A percentile compares a stretch with the other conserved stretches of the same genome.
Conservation (phyloP, 2,329 filamentous ascomycete genomes). For the Aspergillus sclerotialis region DNA sequence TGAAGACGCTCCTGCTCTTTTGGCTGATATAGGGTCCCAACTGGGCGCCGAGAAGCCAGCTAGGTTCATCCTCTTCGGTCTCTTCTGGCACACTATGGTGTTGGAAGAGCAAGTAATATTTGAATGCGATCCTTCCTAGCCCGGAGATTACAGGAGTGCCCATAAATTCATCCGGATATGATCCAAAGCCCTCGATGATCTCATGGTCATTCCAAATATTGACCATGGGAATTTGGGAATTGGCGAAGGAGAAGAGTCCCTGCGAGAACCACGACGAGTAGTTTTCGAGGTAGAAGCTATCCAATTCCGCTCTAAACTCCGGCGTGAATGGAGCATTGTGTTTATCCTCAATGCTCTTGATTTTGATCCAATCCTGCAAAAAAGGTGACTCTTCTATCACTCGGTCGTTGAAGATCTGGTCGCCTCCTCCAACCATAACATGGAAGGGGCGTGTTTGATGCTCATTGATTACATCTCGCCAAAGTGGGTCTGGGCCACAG, state of each 20-base stretch:
- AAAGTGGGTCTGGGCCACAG: constrained; percentile 89
- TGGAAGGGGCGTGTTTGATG: constrained; percentile 92
- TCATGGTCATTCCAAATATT: constrained; percentile 98
- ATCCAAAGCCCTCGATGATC: constrained; percentile 85
- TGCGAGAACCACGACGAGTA: constrained; percentile 97
- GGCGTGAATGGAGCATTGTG: constrained; percentile 68
- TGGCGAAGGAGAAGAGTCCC: constrained; percentile 86
- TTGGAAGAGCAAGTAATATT: constrained; percentile 98
- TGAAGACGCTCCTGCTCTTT: constrained; percentile 74
- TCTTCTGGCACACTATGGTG: constrained; percentile 83
- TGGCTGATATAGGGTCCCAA: constrained; percentile 89
- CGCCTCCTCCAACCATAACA: constrained; percentile 94
- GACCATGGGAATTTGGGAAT: constrained; percentile 93
- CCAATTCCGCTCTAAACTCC: constrained; percentile 82
- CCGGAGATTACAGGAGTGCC: constrained; percentile 81
- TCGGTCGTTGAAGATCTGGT: constrained; percentile 93
- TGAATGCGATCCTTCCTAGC: constrained; percentile 85
- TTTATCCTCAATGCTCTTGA: constrained; percentile 73
- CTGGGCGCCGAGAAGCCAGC: constrained; percentile 74
- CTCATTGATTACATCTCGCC: constrained; percentile 89
- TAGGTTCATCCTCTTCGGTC: constrained; percentile 75
- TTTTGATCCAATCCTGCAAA: constrained; percentile 78
- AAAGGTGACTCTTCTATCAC: constrained; percentile 66
- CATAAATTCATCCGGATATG: constrained; percentile 90
- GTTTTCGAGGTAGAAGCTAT: constrained; percentile 77